Conservation (phyloP, 2,329 filamentous ascomycete genomes). For the Trichoderma oligosporum region DNA sequence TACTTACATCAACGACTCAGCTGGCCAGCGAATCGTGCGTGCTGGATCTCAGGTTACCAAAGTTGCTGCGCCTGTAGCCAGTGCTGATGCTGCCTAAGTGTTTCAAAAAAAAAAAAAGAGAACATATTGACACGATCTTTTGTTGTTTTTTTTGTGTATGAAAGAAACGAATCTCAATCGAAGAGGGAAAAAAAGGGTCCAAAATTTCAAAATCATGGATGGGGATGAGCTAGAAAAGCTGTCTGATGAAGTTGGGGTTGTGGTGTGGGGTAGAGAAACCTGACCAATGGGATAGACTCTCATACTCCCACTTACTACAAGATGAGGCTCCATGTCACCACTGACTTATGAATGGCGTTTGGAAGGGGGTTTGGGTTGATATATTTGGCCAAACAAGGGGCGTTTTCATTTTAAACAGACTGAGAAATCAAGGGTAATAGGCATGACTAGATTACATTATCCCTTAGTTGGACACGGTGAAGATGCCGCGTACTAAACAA, state of each 20-base stretch:
- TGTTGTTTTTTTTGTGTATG: background rate
- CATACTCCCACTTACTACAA: no score
- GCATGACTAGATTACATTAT: no score
- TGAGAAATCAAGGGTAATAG: background rate
- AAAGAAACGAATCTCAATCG: background rate
- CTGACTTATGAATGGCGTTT: conserved; percentile 13
- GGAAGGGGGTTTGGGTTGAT: background rate
- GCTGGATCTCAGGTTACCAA: conserved; percentile 84
- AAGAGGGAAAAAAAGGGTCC: background rate
- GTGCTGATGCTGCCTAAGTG: conserved; percentile 73
- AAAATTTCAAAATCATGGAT: background rate
- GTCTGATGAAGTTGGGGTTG: background rate
- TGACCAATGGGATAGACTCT: no score
- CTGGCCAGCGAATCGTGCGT: conserved; percentile 77
- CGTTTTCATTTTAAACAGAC: conserved; percentile 8
- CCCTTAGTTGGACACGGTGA: no score
- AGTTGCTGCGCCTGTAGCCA: conserved; percentile 72
- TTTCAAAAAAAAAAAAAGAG: background rate
- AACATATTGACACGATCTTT: background rate
- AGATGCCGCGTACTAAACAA: no score
- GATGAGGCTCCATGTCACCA: background rate
- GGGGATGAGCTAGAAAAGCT: background rate
- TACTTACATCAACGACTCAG: conserved; percentile 73
- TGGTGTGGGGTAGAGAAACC: background rate
- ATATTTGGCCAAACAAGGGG: conserved; percentile 4